Evolutionary conservation across 1,284 basidiomycete genomes (phyloP), one percentile per base, ranked within the genome.

Genomic region (Puccinia hordei): DNA sequence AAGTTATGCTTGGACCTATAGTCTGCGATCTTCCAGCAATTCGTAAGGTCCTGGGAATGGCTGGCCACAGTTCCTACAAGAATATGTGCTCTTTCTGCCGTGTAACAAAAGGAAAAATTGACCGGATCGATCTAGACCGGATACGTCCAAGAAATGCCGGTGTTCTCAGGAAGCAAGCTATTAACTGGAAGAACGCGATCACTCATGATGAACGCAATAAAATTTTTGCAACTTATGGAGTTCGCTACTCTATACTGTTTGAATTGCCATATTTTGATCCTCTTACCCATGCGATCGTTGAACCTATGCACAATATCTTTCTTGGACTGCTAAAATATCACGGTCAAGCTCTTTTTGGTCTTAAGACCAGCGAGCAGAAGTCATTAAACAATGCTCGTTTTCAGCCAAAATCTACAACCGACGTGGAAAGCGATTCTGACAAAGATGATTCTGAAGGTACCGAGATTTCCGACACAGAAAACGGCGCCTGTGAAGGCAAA

Each of bases 281-380:
- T 33, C 49, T 71, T 13, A n/a, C 68, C 0, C 46, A 59, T 33
- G 57, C 66, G 13, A 30, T 79, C 0, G 68, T 79, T 15, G 66
- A 79, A 49, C 76, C 76, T 0, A 72, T 79, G 76, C 68, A 79
- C 19, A 79, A 79, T n/a, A 79, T 79, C 3, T 79, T 69, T 35
- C 41, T 79, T 41, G 76, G 76, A 10, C 15, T 79, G 1, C 12
- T 79, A 1, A 38, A 61, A 27, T 35, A 71, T 38, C 68, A 79
- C 44, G 30, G 68, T 12, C 27, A 22, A 22, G 46, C n/a, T n/a
- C 33, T 71, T 4, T 35, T 71, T 68, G 75, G 75, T 68, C 51
- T 77, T 17, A 77, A 77, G n/a, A 65, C 22, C 24, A 12, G 19
- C 2, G 73, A 38, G 61, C 38, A 38, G 12, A 35, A 63, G 2